These are phyloP conservation scores for Boletellus emodensis DNA, from an alignment of 768 basidiomycete genomes.

Conservation along the genomic window DNA sequence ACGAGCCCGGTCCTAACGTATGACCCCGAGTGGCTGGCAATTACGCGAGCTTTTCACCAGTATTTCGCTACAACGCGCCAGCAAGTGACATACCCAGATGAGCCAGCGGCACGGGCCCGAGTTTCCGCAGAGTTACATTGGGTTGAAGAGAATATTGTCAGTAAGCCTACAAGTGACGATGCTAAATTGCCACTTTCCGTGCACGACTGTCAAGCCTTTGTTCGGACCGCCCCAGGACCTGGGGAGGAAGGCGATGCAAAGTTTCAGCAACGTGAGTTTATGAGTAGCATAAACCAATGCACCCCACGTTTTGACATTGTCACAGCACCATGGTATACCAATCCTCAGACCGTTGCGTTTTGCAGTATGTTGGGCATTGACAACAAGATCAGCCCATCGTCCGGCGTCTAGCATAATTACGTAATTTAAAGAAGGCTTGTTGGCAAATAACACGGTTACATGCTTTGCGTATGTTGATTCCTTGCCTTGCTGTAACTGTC, in stretches of 20 bases:
- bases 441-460: too few species aligned
- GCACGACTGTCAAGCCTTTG: conserved; percentile 61
- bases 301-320: conserved; percentile 1
- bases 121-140: conserved; percentile 62
- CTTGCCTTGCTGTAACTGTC: too few species aligned
- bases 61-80: conserved; percentile 55
- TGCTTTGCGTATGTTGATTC: too few species aligned
- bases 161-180: conserved; percentile 1
- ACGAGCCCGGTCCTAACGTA: conserved; percentile 48
- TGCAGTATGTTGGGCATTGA: conserved; percentile 73
- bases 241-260: conserved; percentile 38
- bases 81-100: conserved; percentile 59
- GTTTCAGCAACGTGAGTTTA: conserved; percentile 36
- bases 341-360: conserved; percentile 87
- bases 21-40: conserved; percentile 93
- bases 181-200: conserved; percentile 31
- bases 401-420: background rate
- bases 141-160: conserved; percentile 57
- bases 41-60: conserved; percentile 81
- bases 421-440: too few species aligned
- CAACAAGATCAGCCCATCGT: conserved; percentile 56
- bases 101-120: conserved; percentile 44
- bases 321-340: conserved; percentile 73
- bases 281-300: background rate
- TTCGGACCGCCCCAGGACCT: conserved; percentile 58